These are phyloP conservation scores for Yarrowia sp. DNA, from an alignment of 805 yeast genomes.

Conservation along the genomic window DNA sequence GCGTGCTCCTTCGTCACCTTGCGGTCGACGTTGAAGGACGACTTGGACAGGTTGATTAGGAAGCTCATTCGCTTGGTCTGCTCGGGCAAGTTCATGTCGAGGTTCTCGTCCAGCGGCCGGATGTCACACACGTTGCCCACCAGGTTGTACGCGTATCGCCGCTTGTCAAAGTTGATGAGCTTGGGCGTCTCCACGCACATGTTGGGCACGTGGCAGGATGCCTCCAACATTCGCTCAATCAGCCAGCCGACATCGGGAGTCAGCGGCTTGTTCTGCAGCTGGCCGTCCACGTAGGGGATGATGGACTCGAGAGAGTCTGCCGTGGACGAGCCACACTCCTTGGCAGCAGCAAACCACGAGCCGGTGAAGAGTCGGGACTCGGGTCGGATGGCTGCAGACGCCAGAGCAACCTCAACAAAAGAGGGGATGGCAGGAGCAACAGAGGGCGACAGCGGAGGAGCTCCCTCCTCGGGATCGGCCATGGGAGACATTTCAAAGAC, in stretches of 20 bases:
- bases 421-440: constrained; percentile 57
- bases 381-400: constrained; percentile 73
- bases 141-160: constrained; percentile 63
- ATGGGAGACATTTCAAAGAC: constrained; percentile 39
- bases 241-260: constrained; percentile 94
- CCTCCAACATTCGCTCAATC: constrained; percentile 71
- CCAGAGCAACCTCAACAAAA: constrained; percentile 75
- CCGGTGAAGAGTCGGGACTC: constrained; percentile 68
- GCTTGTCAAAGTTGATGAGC: constrained; percentile 81
- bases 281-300: constrained; percentile 36
- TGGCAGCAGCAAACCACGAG: constrained; percentile 66
- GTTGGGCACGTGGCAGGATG: constrained; percentile 74
- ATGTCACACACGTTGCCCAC: constrained; percentile 53
- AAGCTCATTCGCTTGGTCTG: constrained; percentile 35
- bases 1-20: constrained; percentile 44
- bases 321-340: constrained; percentile 30
- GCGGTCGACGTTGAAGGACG: constrained; percentile 35
- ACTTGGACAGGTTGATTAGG: constrained; percentile 38
- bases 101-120: constrained; percentile 34
- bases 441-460: constrained; percentile 25
- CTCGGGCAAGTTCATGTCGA: constrained; percentile 28
- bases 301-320: constrained; percentile 30
- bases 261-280: constrained; percentile 38
- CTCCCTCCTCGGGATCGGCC: constrained; percentile 21
- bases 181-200: constrained; percentile 63